Evolutionary conservation across 225 moss, liverwort and hornwort genomes (phyloP).

Genomic region (Ulota crispa): DNA sequence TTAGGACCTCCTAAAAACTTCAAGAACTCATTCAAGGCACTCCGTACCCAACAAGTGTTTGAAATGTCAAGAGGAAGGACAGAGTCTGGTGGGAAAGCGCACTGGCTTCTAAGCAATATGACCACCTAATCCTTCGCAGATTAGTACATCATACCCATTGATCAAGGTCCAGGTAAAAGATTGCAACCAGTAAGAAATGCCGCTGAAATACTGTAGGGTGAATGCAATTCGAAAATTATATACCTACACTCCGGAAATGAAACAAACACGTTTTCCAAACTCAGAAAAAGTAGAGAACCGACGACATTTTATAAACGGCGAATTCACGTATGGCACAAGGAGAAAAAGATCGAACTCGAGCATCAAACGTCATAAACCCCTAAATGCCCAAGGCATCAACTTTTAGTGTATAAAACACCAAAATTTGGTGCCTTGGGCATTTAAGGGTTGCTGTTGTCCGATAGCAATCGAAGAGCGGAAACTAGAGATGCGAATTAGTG

Average conservation of each 20-base stretch:
- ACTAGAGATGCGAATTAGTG: background rate
- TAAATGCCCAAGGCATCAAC: too few relatives aligned
- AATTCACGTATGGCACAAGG: background rate
- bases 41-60: background rate
- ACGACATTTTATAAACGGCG: background rate
- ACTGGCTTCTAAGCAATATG: background rate
- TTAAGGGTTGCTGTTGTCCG: constrained; percentile 2
- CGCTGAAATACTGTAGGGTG: background rate
- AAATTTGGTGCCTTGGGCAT: too few relatives aligned
- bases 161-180: background rate
- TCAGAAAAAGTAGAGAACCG: background rate
- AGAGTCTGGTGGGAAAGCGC: background rate
- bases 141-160: background rate
- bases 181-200: background rate
- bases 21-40: background rate
- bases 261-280: background rate
- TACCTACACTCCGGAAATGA: background rate
- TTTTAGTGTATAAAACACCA: too few relatives aligned
- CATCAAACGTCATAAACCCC: constrained; percentile 3
- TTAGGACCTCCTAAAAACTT: background rate
- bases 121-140: background rate
- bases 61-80: background rate
- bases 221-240: background rate
- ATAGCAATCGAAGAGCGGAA: background rate
- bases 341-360: constrained; percentile 4